Conservation (phyloP, 1,284 basidiomycete species). For the Puccinia triticina region DNA sequence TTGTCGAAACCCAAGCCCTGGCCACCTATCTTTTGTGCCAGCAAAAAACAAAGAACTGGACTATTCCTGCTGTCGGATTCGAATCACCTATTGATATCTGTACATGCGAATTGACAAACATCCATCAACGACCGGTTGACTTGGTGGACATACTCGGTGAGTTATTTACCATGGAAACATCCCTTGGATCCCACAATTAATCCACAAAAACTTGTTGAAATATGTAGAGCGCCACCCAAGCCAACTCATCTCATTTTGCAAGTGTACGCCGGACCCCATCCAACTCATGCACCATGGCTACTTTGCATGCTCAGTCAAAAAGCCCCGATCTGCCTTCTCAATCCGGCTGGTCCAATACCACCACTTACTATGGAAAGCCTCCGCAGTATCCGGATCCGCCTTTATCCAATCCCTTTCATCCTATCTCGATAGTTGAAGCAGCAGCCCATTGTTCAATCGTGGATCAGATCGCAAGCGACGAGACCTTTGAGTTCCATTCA, state of each 20-base stretch:
- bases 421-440: neutral
- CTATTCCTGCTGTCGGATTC: neutral
- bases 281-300: constrained; percentile 22
- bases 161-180: neutral
- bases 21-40: constrained; percentile 16
- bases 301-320: neutral
- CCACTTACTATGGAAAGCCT: constrained; percentile 7
- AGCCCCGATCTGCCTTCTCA: constrained; percentile 19
- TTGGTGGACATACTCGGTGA: neutral
- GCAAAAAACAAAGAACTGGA: constrained; percentile 18
- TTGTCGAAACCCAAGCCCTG: neutral
- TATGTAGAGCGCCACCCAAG: neutral
- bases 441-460: neutral
- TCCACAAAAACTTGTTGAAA: neutral
- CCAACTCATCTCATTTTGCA: neutral
- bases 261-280: constrained; percentile 7
- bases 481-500: neutral
- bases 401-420: neutral
- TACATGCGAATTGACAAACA: neutral
- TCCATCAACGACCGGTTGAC: neutral
- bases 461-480: neutral
- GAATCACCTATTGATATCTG: neutral
- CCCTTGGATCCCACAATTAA: neutral
- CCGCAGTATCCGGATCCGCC: neutral
- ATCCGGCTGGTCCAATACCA: too few relatives aligned